Conservation (phyloP, 495 filamentous ascomycete genomes). For the Hypoxylon lienhwacheense region DNA sequence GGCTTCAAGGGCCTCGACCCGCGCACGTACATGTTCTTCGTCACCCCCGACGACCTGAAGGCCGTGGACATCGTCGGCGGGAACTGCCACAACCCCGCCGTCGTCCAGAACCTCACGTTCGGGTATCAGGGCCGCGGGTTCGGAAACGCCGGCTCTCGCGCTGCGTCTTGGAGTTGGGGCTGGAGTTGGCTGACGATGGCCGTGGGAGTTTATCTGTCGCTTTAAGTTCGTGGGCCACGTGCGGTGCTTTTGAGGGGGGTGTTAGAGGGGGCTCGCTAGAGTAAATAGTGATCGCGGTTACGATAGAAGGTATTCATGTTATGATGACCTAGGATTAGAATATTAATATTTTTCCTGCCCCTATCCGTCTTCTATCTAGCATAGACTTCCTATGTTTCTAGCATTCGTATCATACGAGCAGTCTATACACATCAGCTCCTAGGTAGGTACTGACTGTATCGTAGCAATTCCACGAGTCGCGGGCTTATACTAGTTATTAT, state of each 20-base stretch:
- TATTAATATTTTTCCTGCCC: too few species aligned
- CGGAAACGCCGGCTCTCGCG: conserved; percentile 30
- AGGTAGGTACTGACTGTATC: too few species aligned
- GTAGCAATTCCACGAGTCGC: too few species aligned
- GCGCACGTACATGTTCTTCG: conserved; percentile 77
- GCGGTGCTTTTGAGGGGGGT: neutral
- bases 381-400: too few species aligned
- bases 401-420: too few species aligned
- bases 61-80: conserved; percentile 69
- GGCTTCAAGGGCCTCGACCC: conserved; percentile 67
- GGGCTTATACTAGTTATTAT: too few species aligned
- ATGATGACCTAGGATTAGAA: too few species aligned
- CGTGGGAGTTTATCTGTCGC: neutral
- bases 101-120: conserved; percentile 70
- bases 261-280: neutral
- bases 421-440: too few species aligned
- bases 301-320: too few species aligned
- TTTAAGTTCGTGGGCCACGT: neutral
- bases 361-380: too few species aligned
- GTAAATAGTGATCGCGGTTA: neutral
- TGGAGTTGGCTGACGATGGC: conserved; percentile 24
- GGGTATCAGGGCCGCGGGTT: conserved; percentile 64
- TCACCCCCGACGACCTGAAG: conserved; percentile 65
- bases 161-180: conserved; percentile 9
- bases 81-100: conserved; percentile 64